Evolutionary conservation across 2,329 filamentous ascomycete species (phyloP).

Genomic region (Neopestalotiopsis rosae): DNA sequence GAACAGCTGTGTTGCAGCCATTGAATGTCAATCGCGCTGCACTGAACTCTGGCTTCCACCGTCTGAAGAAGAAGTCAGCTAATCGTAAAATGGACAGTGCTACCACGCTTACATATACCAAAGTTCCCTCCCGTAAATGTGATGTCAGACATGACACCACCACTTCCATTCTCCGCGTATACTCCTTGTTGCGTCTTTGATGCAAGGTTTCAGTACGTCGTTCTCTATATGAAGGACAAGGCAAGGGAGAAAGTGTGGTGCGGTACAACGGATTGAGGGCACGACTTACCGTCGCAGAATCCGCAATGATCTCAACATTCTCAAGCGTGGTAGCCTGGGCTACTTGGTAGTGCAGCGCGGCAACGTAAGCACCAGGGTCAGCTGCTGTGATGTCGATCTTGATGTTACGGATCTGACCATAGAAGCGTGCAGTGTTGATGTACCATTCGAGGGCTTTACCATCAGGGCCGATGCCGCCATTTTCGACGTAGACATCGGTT

Average conservation of each 20-base stretch:
- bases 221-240: no score
- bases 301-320: not conserved
- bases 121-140: slow-evolving; percentile 65
- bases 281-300: slow-evolving; percentile 25
- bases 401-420: slow-evolving; percentile 42
- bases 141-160: slow-evolving; percentile 64
- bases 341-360: not conserved
- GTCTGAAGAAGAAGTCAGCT: no score
- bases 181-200: slow-evolving; percentile 53
- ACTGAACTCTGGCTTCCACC: no score
- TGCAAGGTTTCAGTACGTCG: no score
- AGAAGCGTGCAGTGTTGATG: slow-evolving; percentile 30
- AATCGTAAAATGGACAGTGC: no score
- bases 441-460: not conserved
- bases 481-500: not conserved
- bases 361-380: not conserved
- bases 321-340: not conserved
- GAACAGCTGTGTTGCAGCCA: not conserved
- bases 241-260: no score
- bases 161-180: slow-evolving; percentile 64
- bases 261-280: no score
- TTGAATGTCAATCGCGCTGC: not conserved
- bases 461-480: no score
- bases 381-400: slow-evolving; percentile 40
- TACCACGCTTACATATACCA: no score